Base-by-base conservation (phyloP, 805 yeast species). In the Scheffersomyces spartinae region DNA sequence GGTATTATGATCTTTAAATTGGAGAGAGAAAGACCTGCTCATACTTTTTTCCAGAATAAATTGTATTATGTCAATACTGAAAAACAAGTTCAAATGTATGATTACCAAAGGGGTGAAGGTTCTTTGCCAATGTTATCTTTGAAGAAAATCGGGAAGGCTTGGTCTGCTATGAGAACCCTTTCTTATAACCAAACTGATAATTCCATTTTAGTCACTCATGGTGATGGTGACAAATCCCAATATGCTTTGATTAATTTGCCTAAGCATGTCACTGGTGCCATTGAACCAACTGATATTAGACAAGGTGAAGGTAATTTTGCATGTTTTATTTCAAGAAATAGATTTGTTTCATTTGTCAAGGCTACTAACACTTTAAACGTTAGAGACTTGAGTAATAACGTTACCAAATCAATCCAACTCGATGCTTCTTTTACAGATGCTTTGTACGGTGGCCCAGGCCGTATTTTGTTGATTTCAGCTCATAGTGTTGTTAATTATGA, bases 1-100 rank as follows among this genome's bases (percentile, higher is more conserved):
- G 99, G 99, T 51, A 93, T 85, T 16, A 86, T 86, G 94, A 94
- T 91, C 25, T 93, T 91, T 71, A 91, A 91, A 59, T 68, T 91
- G 33, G 95, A 84, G 52, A 80, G 97, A 50, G 99, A 91, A 64
- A 76, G 98, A 52, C 97, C 98, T 9, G 94, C 95, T n/a, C 70
- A 71, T 42, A 53, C 81, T 4, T 44, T 72, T 17, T 68, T 65
- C 55, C 91, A 81, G 47, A 81, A 81, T 53, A 74, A 68, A 41
- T 53, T 91, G 40, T 70, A 69, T 34, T 88, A 68, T 45, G 73
- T 85, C 42, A 84, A 83, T 53, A 68, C 71, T 33, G 94, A 84
- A 47, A 83, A 79, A 52, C 93, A 84, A 51, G 75, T 88, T 27
- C 94, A 84, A 52, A 59, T 71, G 28, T 85, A 70, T 45, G 91